These are phyloP conservation scores for Skeletonema grethae DNA, from an alignment of 108 stramenopile genomes.

Conservation along the genomic window DNA sequence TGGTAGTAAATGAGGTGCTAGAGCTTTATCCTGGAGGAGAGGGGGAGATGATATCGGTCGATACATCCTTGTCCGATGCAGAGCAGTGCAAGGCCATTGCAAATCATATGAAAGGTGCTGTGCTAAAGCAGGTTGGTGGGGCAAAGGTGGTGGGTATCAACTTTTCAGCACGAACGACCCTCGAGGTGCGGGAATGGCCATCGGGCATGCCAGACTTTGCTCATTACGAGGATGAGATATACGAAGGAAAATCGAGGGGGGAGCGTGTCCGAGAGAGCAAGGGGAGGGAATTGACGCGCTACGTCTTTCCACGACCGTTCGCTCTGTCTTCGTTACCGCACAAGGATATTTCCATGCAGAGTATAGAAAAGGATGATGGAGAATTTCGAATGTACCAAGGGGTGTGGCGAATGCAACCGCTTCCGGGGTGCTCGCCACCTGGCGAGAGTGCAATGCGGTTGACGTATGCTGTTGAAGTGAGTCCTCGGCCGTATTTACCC, in stretches of 20 bases:
- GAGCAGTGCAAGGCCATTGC: conserved; percentile 64
- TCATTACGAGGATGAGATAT: conserved; percentile 70
- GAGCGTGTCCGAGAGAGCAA: conserved; percentile 53
- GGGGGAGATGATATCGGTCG: not conserved
- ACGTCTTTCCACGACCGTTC: conserved; percentile 85
- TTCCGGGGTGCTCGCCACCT: conserved; percentile 79
- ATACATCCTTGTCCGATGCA: conserved; percentile 37
- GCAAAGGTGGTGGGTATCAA: conserved; percentile 90
- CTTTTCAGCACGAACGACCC: conserved; percentile 78
- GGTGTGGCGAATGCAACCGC: conserved; percentile 90
- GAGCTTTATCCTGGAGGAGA: conserved; percentile 45
- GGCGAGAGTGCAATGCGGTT: conserved; percentile 80
- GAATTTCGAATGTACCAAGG: conserved; percentile 93
- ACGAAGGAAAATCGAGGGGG: conserved; percentile 66
- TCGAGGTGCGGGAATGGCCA: conserved; percentile 90
- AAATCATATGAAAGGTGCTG: conserved; percentile 70
- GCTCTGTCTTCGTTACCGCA: conserved; percentile 71
- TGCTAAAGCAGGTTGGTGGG: conserved; percentile 82
- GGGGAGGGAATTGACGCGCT: conserved; percentile 58
- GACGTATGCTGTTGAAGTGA: conserved; percentile 91
- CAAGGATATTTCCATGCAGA: conserved; percentile 90
- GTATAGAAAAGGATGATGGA: conserved; percentile 79
- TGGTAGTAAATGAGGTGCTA: conserved; percentile 84
- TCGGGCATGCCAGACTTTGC: conserved; percentile 81
- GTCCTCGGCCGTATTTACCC: conserved; percentile 84